Evolutionary conservation across 148 eudicot genomes (phyloP), one percentile per base, ranked within the genome.

Genomic region (Linanthus parryae): DNA sequence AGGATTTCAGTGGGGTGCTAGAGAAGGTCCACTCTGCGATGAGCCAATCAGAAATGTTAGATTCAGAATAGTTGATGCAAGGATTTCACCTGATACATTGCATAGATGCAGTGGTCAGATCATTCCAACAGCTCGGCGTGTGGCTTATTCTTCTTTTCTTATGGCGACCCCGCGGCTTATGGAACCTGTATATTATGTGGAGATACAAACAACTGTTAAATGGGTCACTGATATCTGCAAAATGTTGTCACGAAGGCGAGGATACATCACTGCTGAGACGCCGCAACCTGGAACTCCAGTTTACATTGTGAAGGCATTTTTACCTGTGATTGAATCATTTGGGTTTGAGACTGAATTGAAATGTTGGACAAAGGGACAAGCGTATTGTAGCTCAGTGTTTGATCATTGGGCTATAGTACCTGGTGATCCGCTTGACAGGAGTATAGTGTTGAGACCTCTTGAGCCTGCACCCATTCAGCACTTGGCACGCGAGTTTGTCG

Each of bases 1-100:
- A 65, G 96, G 99, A 54, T 94, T 94, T 43, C 99, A 94, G 41
- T 94, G 99, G 99, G 99, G 99, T 66, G 99, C 99, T 16, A 85
- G 99, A 38, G 99, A 94, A 74, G 99, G 96, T 44, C 99, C 99
- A 5, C 88, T 94, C 3, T 94, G 99, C 59, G 99, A 94, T 27
- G 99, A 94, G 57, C 99, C 99, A 36, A 94, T 94, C 41, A 76
- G 99, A 78, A 94, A 94, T 62, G 99, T 88, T 9, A 94, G 88
- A 63, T 88, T 94, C 73, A 94, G 88, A 62, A 94, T 94, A 42
- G 96, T 94, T 44, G 99, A 94, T 78, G 99, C 99, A 3, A 80
- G 54, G 61, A 88, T 94, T 82, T 95, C 95, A 54, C 80, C 85
- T 35, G 99, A 94, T 72, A 88, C 95, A 14, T 68, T 94, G 70